Percentiles rank a stretch among this genome's conserved stretches.
These are phyloP conservation scores for Penicillium coprophilum DNA, from an alignment of 495 filamentous ascomycete species.

Conservation along the genomic window DNA sequence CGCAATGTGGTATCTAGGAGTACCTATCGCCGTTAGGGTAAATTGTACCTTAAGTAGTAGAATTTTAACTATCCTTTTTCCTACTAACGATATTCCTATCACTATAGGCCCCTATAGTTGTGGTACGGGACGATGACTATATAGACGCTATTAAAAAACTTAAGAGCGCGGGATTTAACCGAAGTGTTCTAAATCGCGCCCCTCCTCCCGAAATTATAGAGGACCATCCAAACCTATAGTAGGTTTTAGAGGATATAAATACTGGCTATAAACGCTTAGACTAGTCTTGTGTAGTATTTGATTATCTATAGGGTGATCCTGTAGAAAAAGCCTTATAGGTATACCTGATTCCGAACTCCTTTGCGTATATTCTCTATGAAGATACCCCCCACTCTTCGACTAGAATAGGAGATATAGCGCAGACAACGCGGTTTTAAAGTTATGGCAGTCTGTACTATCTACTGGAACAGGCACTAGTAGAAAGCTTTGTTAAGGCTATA, in stretches of 20 bases:
- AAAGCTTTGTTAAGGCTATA: background rate
- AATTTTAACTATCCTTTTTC: too few relatives aligned
- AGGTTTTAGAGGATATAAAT: slow-evolving; percentile 22
- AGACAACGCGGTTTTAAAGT: too few relatives aligned
- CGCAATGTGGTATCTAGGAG: slow-evolving; percentile 24
- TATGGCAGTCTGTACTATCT: background rate
- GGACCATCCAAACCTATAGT: slow-evolving; percentile 18
- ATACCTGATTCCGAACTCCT: slow-evolving; percentile 23
- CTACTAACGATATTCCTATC: slow-evolving; percentile 15
- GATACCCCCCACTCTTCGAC: background rate
- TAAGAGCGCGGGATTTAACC: slow-evolving; percentile 19
- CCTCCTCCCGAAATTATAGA: slow-evolving; percentile 23
- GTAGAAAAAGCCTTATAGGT: slow-evolving; percentile 18
- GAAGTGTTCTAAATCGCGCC: slow-evolving; percentile 18
- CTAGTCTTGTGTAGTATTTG: slow-evolving; percentile 21
- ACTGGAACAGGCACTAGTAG: background rate
- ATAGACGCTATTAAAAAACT: slow-evolving; percentile 20
- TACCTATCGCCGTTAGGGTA: slow-evolving; percentile 23
- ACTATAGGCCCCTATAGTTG: slow-evolving; percentile 21
- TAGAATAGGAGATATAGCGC: too few relatives aligned
- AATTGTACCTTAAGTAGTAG: too few relatives aligned
- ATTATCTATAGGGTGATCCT: slow-evolving; percentile 19
- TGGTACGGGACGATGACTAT: slow-evolving; percentile 28
- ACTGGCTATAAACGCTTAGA: slow-evolving; percentile 23
- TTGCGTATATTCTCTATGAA: slow-evolving; percentile 8